Conservation (phyloP, 257 asterid genomes). For the Solanum chaucha region DNA sequence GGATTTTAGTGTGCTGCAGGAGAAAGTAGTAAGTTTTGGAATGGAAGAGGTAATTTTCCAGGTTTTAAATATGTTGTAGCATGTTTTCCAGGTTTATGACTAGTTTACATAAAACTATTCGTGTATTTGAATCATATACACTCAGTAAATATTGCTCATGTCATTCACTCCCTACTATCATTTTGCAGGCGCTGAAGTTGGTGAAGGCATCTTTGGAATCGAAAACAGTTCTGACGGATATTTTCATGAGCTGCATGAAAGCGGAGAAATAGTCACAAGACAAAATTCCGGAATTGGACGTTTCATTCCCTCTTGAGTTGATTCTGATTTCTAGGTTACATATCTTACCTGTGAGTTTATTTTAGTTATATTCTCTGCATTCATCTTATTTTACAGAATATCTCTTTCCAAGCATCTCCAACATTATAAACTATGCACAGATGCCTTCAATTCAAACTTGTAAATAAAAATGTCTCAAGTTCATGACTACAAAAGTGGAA, state of each 20-base stretch:
- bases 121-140: background rate
- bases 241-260: too few species aligned
- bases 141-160: too few species aligned
- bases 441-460: background rate
- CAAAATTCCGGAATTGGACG: background rate
- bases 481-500: too few species aligned
- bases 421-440: background rate
- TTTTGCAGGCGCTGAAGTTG: too few species aligned
- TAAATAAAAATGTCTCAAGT: too few species aligned
- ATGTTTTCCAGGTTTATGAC: too few species aligned
- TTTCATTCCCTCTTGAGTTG: background rate
- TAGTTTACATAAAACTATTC: too few species aligned
- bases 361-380: background rate
- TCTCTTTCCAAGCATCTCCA: background rate
- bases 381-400: background rate
- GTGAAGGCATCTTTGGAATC: too few species aligned
- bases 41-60: conserved; percentile 12
- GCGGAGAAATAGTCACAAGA: background rate
- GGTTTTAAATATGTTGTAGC: too few species aligned
- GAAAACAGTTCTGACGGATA: too few species aligned
- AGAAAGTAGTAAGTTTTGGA: conserved; percentile 3
- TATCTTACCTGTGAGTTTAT: background rate
- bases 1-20: conserved; percentile 1
- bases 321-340: background rate
- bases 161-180: too few species aligned